Percentiles rank a stretch among this genome's conserved stretches.
Conservation (phyloP, 305 asterid genomes). For the Solanum hybrid region DNA sequence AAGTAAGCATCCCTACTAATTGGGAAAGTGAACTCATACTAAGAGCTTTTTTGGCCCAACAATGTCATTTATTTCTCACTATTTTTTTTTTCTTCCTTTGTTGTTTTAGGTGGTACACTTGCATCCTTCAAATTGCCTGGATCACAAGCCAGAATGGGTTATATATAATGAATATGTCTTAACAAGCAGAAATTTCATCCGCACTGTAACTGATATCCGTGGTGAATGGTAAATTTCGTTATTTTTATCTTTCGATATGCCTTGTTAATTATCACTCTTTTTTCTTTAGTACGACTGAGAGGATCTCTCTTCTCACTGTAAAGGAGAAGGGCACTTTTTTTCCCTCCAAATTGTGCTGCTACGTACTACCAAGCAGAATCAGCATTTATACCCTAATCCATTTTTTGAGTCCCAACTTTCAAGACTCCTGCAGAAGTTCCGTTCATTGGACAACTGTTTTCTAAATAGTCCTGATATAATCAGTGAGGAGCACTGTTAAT, state of each 20-base stretch:
- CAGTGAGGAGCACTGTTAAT: background rate
- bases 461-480: background rate
- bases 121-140: conserved; percentile 94
- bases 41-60: background rate
- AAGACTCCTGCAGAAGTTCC: background rate
- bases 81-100: background rate
- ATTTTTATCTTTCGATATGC: background rate
- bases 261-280: background rate
- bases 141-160: conserved; percentile 96
- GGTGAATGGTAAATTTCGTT: conserved; percentile 79
- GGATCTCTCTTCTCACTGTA: background rate
- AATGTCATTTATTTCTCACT: background rate
- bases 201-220: conserved; percentile 87
- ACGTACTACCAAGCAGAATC: background rate
- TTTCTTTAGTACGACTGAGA: background rate
- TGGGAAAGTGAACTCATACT: background rate
- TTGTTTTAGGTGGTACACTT: conserved; percentile 64
- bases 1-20: conserved; percentile 31
- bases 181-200: conserved; percentile 87
- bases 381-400: background rate
- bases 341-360: background rate
- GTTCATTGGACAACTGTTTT: background rate
- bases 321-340: background rate
- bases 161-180: conserved; percentile 84
- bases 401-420: background rate